These are phyloP conservation scores for Aureobasidium sp. DNA, from an alignment of 2,329 filamentous ascomycete species.

Conservation along the genomic window DNA sequence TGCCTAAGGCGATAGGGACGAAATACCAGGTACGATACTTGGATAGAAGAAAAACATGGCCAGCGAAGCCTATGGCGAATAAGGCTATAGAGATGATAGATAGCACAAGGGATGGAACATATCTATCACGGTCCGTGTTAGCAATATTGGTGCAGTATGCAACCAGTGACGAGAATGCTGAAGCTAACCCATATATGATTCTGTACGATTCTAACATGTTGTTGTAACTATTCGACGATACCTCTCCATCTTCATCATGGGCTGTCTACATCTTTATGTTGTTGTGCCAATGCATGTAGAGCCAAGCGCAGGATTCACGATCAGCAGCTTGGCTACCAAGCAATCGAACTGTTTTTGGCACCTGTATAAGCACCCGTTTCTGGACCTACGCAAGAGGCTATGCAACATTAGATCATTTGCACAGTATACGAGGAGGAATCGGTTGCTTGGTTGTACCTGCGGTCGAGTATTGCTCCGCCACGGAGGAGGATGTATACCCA, in stretches of 20 bases:
- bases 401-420: too few relatives aligned
- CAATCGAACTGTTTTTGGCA: not conserved
- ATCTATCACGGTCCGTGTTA: not conserved
- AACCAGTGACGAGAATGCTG: not conserved
- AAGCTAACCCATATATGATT: not conserved
- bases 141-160: not conserved
- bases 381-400: not conserved
- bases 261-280: not conserved
- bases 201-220: not conserved
- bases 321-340: not conserved
- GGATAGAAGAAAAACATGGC: constrained; percentile 28
- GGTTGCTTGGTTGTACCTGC: too few relatives aligned
- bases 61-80: not conserved
- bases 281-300: not conserved
- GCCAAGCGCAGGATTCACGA: too few relatives aligned
- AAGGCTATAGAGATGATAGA: not conserved
- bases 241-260: not conserved
- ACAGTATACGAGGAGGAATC: too few relatives aligned
- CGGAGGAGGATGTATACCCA: too few relatives aligned
- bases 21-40: constrained; percentile 40
- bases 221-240: too few relatives aligned
- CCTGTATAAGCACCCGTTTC: not conserved
- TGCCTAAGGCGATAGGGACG: constrained; percentile 35
- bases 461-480: too few relatives aligned
- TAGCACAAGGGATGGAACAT: not conserved